Evolutionary conservation across 345 rosid species (phyloP).

Genomic region (Camelina neglecta): DNA sequence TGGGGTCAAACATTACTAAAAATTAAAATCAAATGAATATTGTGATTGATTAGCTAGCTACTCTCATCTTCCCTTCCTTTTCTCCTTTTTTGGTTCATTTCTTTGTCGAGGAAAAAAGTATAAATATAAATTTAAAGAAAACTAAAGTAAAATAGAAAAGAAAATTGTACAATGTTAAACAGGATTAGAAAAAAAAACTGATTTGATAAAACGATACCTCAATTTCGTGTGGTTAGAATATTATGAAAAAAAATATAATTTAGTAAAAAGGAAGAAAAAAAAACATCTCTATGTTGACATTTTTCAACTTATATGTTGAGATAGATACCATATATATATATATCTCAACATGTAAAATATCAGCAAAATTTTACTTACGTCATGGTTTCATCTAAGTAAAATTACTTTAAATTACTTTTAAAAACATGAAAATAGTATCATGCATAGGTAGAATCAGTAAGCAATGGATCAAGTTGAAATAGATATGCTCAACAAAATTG

Average conservation of each 20-base stretch:
- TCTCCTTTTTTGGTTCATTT: slow-evolving; percentile 16
- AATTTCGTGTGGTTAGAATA: background rate
- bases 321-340: background rate
- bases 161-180: background rate
- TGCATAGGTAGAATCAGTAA: background rate
- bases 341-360: background rate
- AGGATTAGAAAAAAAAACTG: background rate
- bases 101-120: background rate
- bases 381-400: background rate
- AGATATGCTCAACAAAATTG: slow-evolving; percentile 6
- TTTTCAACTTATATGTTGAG: background rate
- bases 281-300: background rate
- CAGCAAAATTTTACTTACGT: background rate
- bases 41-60: slow-evolving; percentile 20
- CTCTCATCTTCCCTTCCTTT: background rate
- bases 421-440: background rate
- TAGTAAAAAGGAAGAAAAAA: too few species aligned
- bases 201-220: background rate
- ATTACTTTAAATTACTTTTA: background rate
- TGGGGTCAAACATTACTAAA: slow-evolving; percentile 34
- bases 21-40: slow-evolving; percentile 2
- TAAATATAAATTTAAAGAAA: background rate
- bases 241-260: background rate
- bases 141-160: background rate
- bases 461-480: slow-evolving; percentile 23